Evolutionary conservation across 108 stramenopile genomes (phyloP), one percentile per base, ranked within the genome.

Genomic region (Skeletonema menzelii): DNA sequence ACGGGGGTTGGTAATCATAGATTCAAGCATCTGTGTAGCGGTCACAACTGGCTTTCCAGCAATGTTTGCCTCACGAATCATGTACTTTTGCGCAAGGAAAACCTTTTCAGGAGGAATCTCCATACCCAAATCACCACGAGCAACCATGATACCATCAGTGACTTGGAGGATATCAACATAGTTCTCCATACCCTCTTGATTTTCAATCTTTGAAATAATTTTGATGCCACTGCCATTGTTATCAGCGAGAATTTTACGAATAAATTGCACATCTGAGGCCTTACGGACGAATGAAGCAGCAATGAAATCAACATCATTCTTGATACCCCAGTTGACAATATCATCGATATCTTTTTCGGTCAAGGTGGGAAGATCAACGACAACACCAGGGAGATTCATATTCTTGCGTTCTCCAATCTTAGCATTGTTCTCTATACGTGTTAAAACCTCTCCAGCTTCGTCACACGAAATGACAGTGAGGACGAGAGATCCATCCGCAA

Each of bases 161-260:
- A 86, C 94, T 11, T 77, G 73, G 7, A 98, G 86, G 69, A 99
- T 96, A 59, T 91, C 94, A 59, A 91, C 85, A 81, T 95, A 99
- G 76, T 99, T 98, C 64, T 97, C 87, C 20, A 94, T 65, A 27
- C 96, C 94, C 55, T 97, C 96, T 65, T 96, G 95, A 71, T 99
- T 98, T 83, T 98, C 98, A 70, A 99, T 99, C 83, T 99, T 99
- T 70, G 90, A 95, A 73, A 98, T 97, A 72, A 99, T 93, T 73
- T 97, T 91, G 82, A 98, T 99, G 12, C 95, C 95, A 20, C 65
- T 58, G 7, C 90, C 88, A 67, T 88, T 90, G 56, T 85, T 87
- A n/a, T 91, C 87, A 27, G 81, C 89, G 28, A 98, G 86, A n/a
- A 96, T 82, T 76, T 91, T 84, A 49, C 95, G 92, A 73, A 96